Base-by-base conservation (phyloP, 257 asterid species). In the Fraxinus anomala region DNA sequence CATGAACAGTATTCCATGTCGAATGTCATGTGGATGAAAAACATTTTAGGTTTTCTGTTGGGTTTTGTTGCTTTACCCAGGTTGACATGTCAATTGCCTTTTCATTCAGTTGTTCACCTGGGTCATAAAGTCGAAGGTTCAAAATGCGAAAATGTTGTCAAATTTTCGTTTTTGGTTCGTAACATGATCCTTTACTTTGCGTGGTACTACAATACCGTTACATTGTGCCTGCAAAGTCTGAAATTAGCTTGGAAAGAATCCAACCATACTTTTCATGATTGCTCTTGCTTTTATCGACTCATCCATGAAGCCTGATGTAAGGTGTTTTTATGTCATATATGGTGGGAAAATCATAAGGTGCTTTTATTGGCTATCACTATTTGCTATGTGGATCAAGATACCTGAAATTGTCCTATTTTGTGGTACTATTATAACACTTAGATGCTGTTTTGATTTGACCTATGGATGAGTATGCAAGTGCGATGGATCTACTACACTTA, bases 31-130 rank as follows among this genome's bases (percentile, higher is more conserved):
- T 30, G 44, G 17, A 37, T 63, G 13, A 37, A 56, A 10, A 40
- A 10, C 33, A 71, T 74, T 72, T 79, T 49, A 12, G 74, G 74
- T 23, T 74, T n/a, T 6, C 9, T 56, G 7, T 56, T 56, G 26
- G 7, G 0, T 3, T 37, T 47, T 47, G 56, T 47, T 14, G 17
- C 56, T 47, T 47, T 47, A 47, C 56, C 56, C 21, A 47, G 21
- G 56, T 47, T 47, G 56, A 16, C 56, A 14, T 14, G 56, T 47
- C 56, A 19, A 54, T 54, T 54, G 65, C 65, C 65, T 19, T 54
- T n/a, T 17, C n/a, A 47, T 47, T 47, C 17, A 47, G 12, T 54
- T n/a, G 2, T 54, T n/a, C 65, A n/a, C 26, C 23, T 54, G 11
- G 10, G 26, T 54, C 65, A 54, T 54, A 5, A 16, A 54, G 26